Percentiles rank a stretch among this genome's conserved stretches.
Conservation (phyloP, 768 basidiomycete genomes). For the Hypholoma fasciculare region DNA sequence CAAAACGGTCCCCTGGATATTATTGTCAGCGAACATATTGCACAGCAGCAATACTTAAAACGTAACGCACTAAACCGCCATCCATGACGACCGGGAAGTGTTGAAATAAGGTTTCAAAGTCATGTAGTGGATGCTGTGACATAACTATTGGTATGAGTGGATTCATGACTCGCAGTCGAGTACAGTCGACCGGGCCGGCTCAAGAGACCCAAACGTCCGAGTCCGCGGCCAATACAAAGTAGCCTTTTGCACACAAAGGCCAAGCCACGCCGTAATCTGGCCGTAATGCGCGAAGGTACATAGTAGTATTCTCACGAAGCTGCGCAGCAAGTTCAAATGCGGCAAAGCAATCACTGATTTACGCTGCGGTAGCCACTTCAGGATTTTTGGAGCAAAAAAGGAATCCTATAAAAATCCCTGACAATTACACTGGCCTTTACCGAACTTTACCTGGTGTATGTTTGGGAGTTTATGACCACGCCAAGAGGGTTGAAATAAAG, state of each 20-base stretch:
- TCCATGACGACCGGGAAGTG: conserved; percentile 28
- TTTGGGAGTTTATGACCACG: no score
- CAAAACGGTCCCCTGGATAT: conserved; percentile 59
- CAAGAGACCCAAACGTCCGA: not conserved
- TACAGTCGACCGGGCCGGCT: not conserved
- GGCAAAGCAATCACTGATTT: not conserved
- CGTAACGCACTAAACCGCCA: conserved; percentile 44
- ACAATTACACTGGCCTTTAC: no score
- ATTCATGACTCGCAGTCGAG: not conserved
- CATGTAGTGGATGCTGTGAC: not conserved
- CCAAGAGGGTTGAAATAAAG: no score
- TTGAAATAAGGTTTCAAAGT: not conserved
- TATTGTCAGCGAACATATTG: not conserved
- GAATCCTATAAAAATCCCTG: no score
- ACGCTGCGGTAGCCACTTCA: conserved; percentile 1
- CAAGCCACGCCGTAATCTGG: no score
- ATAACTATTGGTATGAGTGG: not conserved
- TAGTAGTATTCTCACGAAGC: not conserved
- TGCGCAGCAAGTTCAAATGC: not conserved
- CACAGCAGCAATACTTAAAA: not conserved
- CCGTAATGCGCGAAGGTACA: no score
- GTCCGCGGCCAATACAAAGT: not conserved
- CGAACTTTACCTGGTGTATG: no score
- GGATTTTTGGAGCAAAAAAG: not conserved
- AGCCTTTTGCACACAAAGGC: no score